Evolutionary conservation across 2,329 filamentous ascomycete genomes (phyloP), one percentile per base, ranked within the genome.

Genomic region (Thielaviopsis populi): DNA sequence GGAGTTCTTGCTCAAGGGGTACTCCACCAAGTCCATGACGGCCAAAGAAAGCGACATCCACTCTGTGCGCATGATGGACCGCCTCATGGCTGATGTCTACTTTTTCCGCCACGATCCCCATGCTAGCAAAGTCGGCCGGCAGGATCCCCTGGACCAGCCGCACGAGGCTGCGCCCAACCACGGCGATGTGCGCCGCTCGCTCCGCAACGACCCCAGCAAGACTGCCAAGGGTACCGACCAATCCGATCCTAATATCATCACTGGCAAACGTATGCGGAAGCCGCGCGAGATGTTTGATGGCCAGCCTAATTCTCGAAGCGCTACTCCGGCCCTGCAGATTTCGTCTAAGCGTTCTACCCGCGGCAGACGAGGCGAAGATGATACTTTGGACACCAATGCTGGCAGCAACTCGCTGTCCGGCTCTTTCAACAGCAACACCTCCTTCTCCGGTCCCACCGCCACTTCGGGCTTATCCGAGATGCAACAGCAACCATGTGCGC

Each of bases 41-140:
- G 75, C 78, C 15, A 74, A 76, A 50, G 72, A 74, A 66, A 74
- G 72, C 37, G 78, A 79, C 63, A 76, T 76, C 0, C 73, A 76
- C 27, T 76, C 80, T 53, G 74, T 77, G 3, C 78, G 80, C 63
- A 70, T 76, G 62, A 79, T 86, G 69, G 82, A 85, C 72, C 76
- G 76, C 63, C 75, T 83, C 66, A 80, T 82, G 77, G 82, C 83
- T 7, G 76, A 80, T 66, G 76, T 78, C 1, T 86, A 85, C 69
- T 79, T 80, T 17, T 84, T 85, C 68, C 80, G 83, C 66, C 83
- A 84, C 68, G 82, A 85, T 68, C 76, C 79, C 10, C 79, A 82
- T 61, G 77, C 79, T 1, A 78, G 77, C 66, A 81, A 81, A 71
- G 76, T 84, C 65, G 82, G 82, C 22, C 75, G 76, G 42, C 84